Base-by-base conservation (phyloP, 192 early-diverging fungal genomes). In the Oehlia diaphana region DNA sequence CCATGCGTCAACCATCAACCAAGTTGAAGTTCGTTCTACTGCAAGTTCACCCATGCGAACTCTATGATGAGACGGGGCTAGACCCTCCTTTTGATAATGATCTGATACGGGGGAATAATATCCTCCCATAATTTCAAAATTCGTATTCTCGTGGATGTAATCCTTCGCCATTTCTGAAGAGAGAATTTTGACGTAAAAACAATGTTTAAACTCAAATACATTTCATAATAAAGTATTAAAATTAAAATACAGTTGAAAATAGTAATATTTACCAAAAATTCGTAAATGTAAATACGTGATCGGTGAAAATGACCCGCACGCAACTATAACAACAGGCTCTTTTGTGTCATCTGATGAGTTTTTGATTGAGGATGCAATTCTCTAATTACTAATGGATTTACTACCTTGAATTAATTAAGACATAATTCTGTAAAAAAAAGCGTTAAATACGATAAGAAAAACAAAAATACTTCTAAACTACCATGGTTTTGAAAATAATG, bases 81-180 rank as follows among this genome's bases (percentile, higher is more conserved):
- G 87, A 9, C 97, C 98, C 74, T 93, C 91, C 81, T 99, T 98
- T 74, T 91, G 90, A 81, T 99, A 99, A 73, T 91, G 93, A 77
- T 98, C 96, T 0, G 93, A 94, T 16, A 99, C 98, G 2, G 98
- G 98, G 7, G 96, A 97, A 85, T 95, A 98, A 85, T 98, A 98
- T 12, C 97, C 98, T 10, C 94, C 97, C 73, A 98, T 82, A 72
- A 98, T 85, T 84, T 98, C 95, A 82, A 94, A 97, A 39, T 91
- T 83, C 35, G 86, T 80, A 67, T 92, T 87, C 77, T 93, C 90
- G 31, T 74, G 74, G 80, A 98, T 87, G 70, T 96, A 90, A 81
- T 98, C 98, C n/a, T 89, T 88, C 2, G 96, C 97, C 95, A 99
- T 98, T 82, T 99, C 93, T 95, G 79, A 37, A 61, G 58, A 65